A percentile compares a stretch with the other conserved stretches of the same genome.
Conservation (phyloP, 2,329 filamentous ascomycete genomes). For the Chaetomium sp. region DNA sequence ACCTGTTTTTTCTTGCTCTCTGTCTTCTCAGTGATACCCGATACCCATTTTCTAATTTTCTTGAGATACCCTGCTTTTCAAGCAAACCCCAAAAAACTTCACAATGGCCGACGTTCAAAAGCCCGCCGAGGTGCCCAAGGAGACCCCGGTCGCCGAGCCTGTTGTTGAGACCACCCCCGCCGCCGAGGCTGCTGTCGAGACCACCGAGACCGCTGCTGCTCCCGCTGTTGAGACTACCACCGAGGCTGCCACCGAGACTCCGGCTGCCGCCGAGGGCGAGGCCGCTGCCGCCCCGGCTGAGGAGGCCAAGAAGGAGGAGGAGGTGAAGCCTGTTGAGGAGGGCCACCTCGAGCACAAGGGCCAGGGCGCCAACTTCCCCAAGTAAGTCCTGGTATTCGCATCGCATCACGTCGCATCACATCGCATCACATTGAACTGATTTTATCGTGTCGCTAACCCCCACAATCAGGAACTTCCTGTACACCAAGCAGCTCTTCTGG, state of each 20-base stretch:
- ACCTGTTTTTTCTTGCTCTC: slow-evolving; percentile 32
- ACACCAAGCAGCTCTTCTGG: slow-evolving; percentile 93
- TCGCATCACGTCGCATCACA: background rate
- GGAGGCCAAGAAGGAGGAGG: slow-evolving; percentile 47
- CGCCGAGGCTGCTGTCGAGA: slow-evolving; percentile 42
- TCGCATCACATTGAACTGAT: background rate
- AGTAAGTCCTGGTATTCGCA: slow-evolving; percentile 69
- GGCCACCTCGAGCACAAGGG: slow-evolving; percentile 90
- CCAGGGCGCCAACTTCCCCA: slow-evolving; percentile 79
- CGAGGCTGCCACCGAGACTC: slow-evolving; percentile 36
- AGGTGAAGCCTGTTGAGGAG: slow-evolving; percentile 65
- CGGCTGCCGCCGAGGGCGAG: slow-evolving; percentile 36
- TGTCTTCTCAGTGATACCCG: slow-evolving; percentile 38
- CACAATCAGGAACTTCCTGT: slow-evolving; percentile 72
- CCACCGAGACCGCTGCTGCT: slow-evolving; percentile 43
- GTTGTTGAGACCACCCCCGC: slow-evolving; percentile 43
- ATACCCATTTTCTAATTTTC: slow-evolving; percentile 36
- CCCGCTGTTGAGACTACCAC: slow-evolving; percentile 42
- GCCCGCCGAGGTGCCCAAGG: slow-evolving; percentile 62
- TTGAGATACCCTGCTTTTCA: slow-evolving; percentile 36
- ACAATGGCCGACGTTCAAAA: slow-evolving; percentile 76
- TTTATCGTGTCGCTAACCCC: slow-evolving; percentile 22
- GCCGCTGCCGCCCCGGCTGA: slow-evolving; percentile 25
- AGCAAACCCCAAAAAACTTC: slow-evolving; percentile 38
- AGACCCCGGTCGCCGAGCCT: slow-evolving; percentile 47